These are phyloP conservation scores for Penicillium occitanis DNA, from an alignment of 2,329 filamentous ascomycete species.

Conservation along the genomic window DNA sequence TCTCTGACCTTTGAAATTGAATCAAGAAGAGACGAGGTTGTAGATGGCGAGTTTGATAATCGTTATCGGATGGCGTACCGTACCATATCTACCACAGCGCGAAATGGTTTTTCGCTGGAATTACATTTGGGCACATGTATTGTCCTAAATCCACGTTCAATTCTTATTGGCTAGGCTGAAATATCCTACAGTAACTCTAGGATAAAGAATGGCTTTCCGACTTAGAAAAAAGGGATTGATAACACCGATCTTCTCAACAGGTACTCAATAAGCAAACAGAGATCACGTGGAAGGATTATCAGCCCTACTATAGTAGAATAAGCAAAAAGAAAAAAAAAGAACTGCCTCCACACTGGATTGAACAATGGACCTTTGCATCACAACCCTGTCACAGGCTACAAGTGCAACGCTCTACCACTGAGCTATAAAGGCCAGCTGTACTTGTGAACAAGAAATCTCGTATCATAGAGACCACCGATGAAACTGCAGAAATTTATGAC, in stretches of 20 bases:
- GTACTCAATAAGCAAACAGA: background rate
- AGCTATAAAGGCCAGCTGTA: background rate
- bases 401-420: conserved; percentile 9
- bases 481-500: background rate
- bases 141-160: background rate
- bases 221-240: background rate
- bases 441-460: background rate
- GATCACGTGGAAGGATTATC: background rate
- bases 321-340: background rate
- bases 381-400: background rate
- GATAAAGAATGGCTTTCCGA: background rate
- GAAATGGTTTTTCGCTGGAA: background rate
- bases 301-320: too few species aligned
- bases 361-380: conserved; percentile 8
- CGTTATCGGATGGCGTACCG: background rate
- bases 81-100: background rate
- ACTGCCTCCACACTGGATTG: conserved; percentile 1
- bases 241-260: background rate
- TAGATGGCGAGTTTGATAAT: background rate
- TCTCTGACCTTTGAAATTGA: background rate
- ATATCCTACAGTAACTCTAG: too few species aligned
- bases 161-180: background rate
- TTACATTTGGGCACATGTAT: background rate
- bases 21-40: background rate
- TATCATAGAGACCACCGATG: background rate